Conservation (phyloP, 2,329 filamentous ascomycete genomes). For the Xylaria digitata region DNA sequence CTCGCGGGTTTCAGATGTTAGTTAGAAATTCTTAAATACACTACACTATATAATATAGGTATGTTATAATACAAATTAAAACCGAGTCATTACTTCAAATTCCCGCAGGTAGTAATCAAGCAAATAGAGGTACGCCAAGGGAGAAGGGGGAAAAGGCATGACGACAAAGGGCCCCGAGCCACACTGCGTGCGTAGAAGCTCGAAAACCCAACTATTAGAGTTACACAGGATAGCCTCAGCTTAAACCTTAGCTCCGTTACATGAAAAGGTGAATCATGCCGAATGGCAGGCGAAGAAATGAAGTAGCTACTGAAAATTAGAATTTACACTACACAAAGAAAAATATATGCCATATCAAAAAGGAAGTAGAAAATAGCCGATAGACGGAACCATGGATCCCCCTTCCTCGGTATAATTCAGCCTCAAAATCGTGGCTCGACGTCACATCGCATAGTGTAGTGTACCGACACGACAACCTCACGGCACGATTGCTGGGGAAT, state of each 20-base stretch:
- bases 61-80: conserved; percentile 1
- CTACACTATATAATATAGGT: neutral
- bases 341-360: neutral
- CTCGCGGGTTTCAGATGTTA: neutral
- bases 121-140: neutral
- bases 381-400: neutral
- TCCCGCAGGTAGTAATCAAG: neutral
- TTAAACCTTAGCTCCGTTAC: neutral
- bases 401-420: conserved; percentile 1
- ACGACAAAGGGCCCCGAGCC: neutral
- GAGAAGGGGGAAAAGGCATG: neutral
- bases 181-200: neutral
- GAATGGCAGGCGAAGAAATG: neutral
- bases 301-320: no score
- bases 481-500: neutral
- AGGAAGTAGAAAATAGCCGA: neutral
- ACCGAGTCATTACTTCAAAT: neutral
- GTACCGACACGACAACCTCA: neutral
- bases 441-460: conserved; percentile 10
- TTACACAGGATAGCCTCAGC: conserved; percentile 5
- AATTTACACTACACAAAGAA: no score
- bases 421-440: neutral
- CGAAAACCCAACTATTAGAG: neutral
- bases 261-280: conserved; percentile 9
- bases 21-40: neutral